Evolutionary conservation across 2,329 filamentous ascomycete genomes (phyloP).

Genomic region (Balansia obtecta): DNA sequence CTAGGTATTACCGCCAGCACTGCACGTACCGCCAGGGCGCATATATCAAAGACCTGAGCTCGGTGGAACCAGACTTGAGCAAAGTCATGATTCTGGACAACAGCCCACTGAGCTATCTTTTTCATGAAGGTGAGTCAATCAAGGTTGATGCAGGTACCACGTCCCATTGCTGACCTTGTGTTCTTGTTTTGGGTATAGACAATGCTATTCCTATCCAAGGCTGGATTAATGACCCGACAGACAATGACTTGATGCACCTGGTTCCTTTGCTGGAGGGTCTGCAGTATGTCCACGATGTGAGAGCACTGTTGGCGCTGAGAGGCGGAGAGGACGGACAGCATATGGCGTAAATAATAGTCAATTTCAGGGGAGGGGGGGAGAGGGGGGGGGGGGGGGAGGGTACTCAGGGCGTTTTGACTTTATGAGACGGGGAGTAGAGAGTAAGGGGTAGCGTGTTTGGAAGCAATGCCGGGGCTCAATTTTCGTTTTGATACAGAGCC

Average conservation of each 20-base stretch:
- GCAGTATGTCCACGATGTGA: conserved; percentile 93
- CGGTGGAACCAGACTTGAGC: conserved; percentile 91
- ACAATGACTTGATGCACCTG: conserved; percentile 86
- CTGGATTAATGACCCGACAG: conserved; percentile 97
- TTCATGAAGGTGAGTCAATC: conserved; percentile 70
- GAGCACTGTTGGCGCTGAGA: conserved; percentile 76
- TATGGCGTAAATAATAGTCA: conserved; percentile 24
- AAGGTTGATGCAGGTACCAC: not conserved
- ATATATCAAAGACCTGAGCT: conserved; percentile 95
- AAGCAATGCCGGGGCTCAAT: conserved; percentile 7
- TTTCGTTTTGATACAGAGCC: conserved; percentile 1
- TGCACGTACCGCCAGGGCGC: conserved; percentile 92
- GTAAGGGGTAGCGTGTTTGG: not conserved
- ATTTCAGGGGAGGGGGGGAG: not conserved
- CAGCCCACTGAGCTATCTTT: conserved; percentile 94
- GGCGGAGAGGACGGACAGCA: conserved; percentile 68
- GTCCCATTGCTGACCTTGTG: not conserved
- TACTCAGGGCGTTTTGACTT: conserved; percentile 6
- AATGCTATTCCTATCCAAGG: conserved; percentile 98
- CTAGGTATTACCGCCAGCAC: conserved; percentile 89
- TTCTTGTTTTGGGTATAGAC: conserved; percentile 41
- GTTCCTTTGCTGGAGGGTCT: conserved; percentile 86
- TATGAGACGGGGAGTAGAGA: not conserved
- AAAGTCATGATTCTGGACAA: conserved; percentile 99
- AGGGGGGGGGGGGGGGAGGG: no score